Evolutionary conservation across 768 basidiomycete genomes (phyloP).

Genomic region (Lepiota subincarnata): DNA sequence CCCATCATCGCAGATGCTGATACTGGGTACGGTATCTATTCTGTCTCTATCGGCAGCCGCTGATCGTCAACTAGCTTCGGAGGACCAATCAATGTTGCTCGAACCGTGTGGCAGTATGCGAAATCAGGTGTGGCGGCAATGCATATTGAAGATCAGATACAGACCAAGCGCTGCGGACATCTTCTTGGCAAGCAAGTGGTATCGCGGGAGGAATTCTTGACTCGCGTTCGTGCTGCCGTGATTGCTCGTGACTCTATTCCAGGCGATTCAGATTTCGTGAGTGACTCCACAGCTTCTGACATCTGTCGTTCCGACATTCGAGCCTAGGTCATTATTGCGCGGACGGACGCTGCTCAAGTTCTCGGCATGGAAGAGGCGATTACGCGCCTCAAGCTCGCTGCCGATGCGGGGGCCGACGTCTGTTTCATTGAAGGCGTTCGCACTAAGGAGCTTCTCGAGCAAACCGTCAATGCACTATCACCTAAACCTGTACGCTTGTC

Average conservation of each 20-base stretch:
- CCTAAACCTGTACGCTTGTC: constrained; percentile 56
- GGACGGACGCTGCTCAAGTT: constrained; percentile 76
- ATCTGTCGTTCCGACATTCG: background rate
- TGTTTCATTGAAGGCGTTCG: constrained; percentile 81
- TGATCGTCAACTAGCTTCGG: constrained; percentile 43
- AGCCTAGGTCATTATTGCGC: constrained; percentile 61
- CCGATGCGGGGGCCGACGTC: constrained; percentile 72
- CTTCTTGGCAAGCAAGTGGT: constrained; percentile 80
- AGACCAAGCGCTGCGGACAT: constrained; percentile 79
- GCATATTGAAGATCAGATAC: constrained; percentile 82
- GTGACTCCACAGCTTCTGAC: background rate
- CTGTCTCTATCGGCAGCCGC: background rate
- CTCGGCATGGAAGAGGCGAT: constrained; percentile 78
- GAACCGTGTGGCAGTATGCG: constrained; percentile 68
- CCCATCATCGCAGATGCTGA: constrained; percentile 81
- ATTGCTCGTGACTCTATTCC: constrained; percentile 74
- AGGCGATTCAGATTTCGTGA: constrained; percentile 68
- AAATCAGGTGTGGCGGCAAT: constrained; percentile 68
- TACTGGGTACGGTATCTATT: constrained; percentile 48
- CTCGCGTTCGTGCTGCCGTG: constrained; percentile 73
- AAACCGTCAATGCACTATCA: constrained; percentile 61
- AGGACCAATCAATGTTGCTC: constrained; percentile 70
- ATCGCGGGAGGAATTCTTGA: constrained; percentile 70
- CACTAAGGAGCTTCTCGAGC: constrained; percentile 57
- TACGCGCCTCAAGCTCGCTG: constrained; percentile 60